A percentile compares a stretch with the other conserved stretches of the same genome.
Conservation (phyloP, 2,329 filamentous ascomycete genomes). For the Fusarium siculi region DNA sequence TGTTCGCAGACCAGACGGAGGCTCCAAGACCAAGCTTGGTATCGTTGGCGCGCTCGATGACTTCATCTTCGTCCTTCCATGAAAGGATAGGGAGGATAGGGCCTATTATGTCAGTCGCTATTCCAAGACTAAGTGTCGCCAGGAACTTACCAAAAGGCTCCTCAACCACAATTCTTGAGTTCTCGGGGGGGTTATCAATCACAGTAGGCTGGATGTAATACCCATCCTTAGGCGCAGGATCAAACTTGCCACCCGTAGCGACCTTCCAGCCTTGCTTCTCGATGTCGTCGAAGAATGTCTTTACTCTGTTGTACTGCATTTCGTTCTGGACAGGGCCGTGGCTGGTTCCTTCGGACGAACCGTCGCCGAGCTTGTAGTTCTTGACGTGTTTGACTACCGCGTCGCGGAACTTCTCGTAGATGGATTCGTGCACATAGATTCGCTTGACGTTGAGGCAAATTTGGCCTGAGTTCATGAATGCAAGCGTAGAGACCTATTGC, state of each 20-base stretch:
- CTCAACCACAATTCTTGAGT: slow-evolving; percentile 65
- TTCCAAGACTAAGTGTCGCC: no score
- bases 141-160: slow-evolving; percentile 57
- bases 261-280: slow-evolving; percentile 56
- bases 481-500: slow-evolving; percentile 52
- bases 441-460: slow-evolving; percentile 60
- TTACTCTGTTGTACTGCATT: slow-evolving; percentile 69
- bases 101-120: slow-evolving; percentile 3
- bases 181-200: slow-evolving; percentile 67
- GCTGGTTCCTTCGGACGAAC: slow-evolving; percentile 47
- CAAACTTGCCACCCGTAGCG: slow-evolving; percentile 47
- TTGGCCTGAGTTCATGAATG: slow-evolving; percentile 66
- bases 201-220: slow-evolving; percentile 69
- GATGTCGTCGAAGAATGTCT: slow-evolving; percentile 60
- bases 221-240: slow-evolving; percentile 51
- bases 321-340: slow-evolving; percentile 72
- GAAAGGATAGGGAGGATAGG: slow-evolving; percentile 71
- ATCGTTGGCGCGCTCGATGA: slow-evolving; percentile 66
- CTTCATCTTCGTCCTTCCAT: slow-evolving; percentile 71
- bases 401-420: slow-evolving; percentile 66
- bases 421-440: slow-evolving; percentile 68
- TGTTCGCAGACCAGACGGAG: slow-evolving; percentile 66
- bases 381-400: slow-evolving; percentile 51
- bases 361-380: slow-evolving; percentile 59
- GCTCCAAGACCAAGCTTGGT: slow-evolving; percentile 64